Evolutionary conservation across 2,329 filamentous ascomycete genomes (phyloP).

Genomic region (Phoma herbarum): DNA sequence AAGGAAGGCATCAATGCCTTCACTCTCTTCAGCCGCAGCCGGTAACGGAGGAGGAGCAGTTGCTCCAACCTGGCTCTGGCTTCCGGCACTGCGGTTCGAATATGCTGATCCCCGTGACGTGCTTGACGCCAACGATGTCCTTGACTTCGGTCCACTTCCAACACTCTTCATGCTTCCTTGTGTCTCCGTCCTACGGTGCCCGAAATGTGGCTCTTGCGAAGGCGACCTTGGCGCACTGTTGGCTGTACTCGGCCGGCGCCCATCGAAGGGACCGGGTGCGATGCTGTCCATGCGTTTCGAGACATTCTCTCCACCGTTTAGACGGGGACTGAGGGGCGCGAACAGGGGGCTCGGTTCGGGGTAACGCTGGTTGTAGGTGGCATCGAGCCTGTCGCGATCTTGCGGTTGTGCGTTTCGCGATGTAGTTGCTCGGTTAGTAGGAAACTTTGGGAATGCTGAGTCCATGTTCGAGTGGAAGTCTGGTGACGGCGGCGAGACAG

Average conservation of each 20-base stretch:
- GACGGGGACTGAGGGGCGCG: slow-evolving; percentile 60
- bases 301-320: slow-evolving; percentile 56
- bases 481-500: slow-evolving; percentile 44
- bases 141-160: slow-evolving; percentile 38
- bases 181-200: slow-evolving; percentile 49
- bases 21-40: slow-evolving; percentile 32
- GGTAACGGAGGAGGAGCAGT: slow-evolving; percentile 29
- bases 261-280: slow-evolving; percentile 71
- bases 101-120: slow-evolving; percentile 44
- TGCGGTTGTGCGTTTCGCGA: slow-evolving; percentile 34
- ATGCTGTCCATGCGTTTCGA: slow-evolving; percentile 72
- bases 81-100: slow-evolving; percentile 39
- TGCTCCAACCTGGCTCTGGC: slow-evolving; percentile 30
- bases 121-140: slow-evolving; percentile 42
- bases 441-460: slow-evolving; percentile 64
- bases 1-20: slow-evolving; percentile 52
- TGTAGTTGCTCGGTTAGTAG: slow-evolving; percentile 48
- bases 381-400: slow-evolving; percentile 36
- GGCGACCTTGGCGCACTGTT: slow-evolving; percentile 44
- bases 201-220: slow-evolving; percentile 33
- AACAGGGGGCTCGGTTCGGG: slow-evolving; percentile 50
- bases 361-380: slow-evolving; percentile 40
- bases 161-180: slow-evolving; percentile 44
- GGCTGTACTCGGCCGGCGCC: slow-evolving; percentile 45
- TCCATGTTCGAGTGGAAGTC: slow-evolving; percentile 54